Percentiles rank a stretch among this genome's conserved stretches.
These are phyloP conservation scores for Epithemia pelagica DNA, from an alignment of 108 stramenopile genomes.

Conservation along the genomic window DNA sequence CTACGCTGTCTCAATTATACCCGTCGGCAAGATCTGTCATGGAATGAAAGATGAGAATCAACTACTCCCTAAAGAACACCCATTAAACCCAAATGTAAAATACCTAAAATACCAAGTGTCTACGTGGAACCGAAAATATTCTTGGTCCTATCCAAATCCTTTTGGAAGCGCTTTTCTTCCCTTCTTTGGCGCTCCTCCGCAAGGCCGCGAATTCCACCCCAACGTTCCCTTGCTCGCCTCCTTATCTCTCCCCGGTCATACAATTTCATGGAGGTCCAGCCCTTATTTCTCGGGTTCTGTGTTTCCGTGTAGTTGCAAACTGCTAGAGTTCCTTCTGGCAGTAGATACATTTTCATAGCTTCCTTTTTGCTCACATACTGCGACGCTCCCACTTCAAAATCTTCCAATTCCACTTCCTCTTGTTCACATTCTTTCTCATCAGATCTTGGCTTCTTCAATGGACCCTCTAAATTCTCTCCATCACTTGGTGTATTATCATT, in stretches of 20 bases:
- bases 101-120: background rate
- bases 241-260: slow-evolving; percentile 63
- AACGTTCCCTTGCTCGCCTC: slow-evolving; percentile 51
- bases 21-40: slow-evolving; percentile 75
- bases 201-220: slow-evolving; percentile 65
- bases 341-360: slow-evolving; percentile 59
- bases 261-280: slow-evolving; percentile 68
- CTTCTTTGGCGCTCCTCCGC: slow-evolving; percentile 50
- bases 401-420: slow-evolving; percentile 45
- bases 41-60: slow-evolving; percentile 26
- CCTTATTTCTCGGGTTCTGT: slow-evolving; percentile 58
- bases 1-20: slow-evolving; percentile 55
- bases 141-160: slow-evolving; percentile 53
- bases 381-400: slow-evolving; percentile 67
- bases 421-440: slow-evolving; percentile 14
- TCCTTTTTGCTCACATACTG: slow-evolving; percentile 62
- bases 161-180: slow-evolving; percentile 46
- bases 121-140: slow-evolving; percentile 36
- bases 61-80: background rate
- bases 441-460: background rate
- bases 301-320: slow-evolving; percentile 57
- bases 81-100: background rate
- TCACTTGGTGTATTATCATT: slow-evolving; percentile 4
- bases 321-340: slow-evolving; percentile 75
- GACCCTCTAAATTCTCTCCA: background rate